Conservation (phyloP, 768 basidiomycete species). For the Omphalotus guepiniiformis region DNA sequence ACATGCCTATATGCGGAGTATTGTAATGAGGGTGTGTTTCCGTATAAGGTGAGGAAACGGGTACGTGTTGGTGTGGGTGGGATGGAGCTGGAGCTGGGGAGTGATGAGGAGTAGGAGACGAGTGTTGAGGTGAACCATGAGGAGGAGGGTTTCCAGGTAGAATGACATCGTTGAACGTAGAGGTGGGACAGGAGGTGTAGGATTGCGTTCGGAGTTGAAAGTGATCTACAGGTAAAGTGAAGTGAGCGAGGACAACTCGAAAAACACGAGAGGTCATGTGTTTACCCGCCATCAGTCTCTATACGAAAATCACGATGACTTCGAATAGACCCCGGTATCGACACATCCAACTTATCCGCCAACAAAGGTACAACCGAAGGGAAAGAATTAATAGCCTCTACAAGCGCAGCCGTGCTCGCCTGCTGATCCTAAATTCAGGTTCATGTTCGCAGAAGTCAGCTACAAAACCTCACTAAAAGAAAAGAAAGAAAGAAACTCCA, state of each 20-base stretch:
- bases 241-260: constrained; percentile 10
- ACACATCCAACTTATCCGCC: constrained; percentile 80
- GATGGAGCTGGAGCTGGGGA: constrained; percentile 27
- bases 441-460: too few relatives aligned
- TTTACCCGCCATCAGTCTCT: constrained; percentile 63
- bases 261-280: constrained; percentile 2
- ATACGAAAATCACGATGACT: constrained; percentile 64
- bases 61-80: background rate
- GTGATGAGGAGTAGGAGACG: constrained; percentile 34
- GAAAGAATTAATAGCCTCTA: constrained; percentile 70
- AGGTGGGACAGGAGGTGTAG: constrained; percentile 85
- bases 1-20: constrained; percentile 71
- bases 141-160: constrained; percentile 79
- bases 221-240: constrained; percentile 23
- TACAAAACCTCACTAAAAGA: too few relatives aligned
- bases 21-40: constrained; percentile 26
- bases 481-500: too few relatives aligned
- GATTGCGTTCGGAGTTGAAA: constrained; percentile 38
- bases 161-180: constrained; percentile 72
- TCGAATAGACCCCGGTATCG: constrained; percentile 54
- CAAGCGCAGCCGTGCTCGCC: constrained; percentile 63
- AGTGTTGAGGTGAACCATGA: constrained; percentile 71
- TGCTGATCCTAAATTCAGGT: constrained; percentile 53
- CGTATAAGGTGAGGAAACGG: constrained; percentile 36
- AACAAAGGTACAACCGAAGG: constrained; percentile 80